Conservation (phyloP, 1,284 basidiomycete genomes). For the Ceratobasidium sp. region DNA sequence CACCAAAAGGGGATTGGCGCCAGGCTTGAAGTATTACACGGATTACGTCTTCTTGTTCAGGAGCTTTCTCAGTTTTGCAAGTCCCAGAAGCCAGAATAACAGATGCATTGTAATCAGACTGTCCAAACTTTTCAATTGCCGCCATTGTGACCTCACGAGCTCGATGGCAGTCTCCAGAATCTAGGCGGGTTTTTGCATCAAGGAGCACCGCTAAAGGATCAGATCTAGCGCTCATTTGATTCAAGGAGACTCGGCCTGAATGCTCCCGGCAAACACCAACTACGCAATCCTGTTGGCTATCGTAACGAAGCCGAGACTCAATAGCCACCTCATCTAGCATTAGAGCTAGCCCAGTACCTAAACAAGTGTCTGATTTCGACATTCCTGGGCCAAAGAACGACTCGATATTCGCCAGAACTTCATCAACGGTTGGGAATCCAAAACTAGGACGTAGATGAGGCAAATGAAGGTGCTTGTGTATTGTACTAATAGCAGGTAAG, state of each 20-base stretch:
- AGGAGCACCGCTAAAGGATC: neutral
- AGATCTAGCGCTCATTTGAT: neutral
- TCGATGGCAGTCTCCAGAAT: constrained; percentile 3
- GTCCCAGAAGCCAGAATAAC: constrained; percentile 17
- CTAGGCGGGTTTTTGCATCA: neutral
- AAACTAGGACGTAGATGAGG: neutral
- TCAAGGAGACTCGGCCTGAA: neutral
- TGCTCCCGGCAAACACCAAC: constrained; percentile 16
- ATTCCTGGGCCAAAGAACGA: constrained; percentile 4
- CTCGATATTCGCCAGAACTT: constrained; percentile 1
- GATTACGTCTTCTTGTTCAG: neutral
- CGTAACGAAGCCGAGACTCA: neutral
- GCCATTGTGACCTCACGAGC: constrained; percentile 8
- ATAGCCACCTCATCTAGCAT: constrained; percentile 21
- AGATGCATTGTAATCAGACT: neutral
- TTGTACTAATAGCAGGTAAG: neutral
- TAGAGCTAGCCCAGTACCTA: neutral
- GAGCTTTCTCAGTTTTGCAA: constrained; percentile 24
- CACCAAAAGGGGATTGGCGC: constrained; percentile 5
- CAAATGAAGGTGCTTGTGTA: neutral
- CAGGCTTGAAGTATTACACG: neutral
- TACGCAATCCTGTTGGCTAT: neutral
- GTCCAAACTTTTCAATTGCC: neutral
- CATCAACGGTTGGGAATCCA: constrained; percentile 1
- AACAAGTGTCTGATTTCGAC: neutral